Evolutionary conservation across 2,329 filamentous ascomycete genomes (phyloP).

Genomic region (Nigrograna mackinnonii): DNA sequence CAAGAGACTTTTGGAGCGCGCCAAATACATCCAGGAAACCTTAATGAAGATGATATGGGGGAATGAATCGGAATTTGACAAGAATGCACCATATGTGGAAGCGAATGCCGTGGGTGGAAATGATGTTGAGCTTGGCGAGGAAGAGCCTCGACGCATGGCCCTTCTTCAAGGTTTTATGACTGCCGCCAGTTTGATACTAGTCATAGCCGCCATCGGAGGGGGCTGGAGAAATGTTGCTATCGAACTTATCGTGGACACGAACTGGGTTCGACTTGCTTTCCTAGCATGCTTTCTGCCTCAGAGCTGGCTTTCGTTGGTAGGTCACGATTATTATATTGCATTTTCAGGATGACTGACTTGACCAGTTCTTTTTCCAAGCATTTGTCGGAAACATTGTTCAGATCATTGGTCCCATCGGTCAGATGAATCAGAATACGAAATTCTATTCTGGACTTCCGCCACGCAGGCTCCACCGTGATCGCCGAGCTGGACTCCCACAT

Average conservation of each 20-base stretch:
- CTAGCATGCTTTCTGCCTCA: constrained; percentile 57
- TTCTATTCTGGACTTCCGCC: constrained; percentile 71
- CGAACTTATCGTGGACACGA: constrained; percentile 57
- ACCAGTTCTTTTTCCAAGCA: constrained; percentile 36
- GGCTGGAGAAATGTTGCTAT: constrained; percentile 61
- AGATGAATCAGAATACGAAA: constrained; percentile 76
- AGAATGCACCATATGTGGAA: constrained; percentile 40
- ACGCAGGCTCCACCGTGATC: constrained; percentile 57
- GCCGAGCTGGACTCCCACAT: constrained; percentile 65
- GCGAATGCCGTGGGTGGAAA: constrained; percentile 20
- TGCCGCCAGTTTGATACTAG: constrained; percentile 56
- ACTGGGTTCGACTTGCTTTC: constrained; percentile 59
- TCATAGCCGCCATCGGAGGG: constrained; percentile 57
- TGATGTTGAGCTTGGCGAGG: constrained; percentile 20
- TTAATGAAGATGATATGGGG: constrained; percentile 73
- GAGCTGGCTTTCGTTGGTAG: constrained; percentile 60
- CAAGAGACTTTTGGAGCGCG: constrained; percentile 69
- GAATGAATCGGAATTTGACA: constrained; percentile 43
- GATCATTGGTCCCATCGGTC: constrained; percentile 76
- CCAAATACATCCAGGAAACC: constrained; percentile 73
- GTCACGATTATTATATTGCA: constrained; percentile 10
- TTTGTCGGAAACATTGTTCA: constrained; percentile 33
- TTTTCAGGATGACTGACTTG: constrained; percentile 5
- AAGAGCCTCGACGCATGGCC: constrained; percentile 53
- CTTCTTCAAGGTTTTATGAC: constrained; percentile 61